A percentile compares a stretch with the other conserved stretches of the same genome.
phyloP scores from a whole-genome alignment of 345 rosid genomes.

The Camelina laxa region DNA sequence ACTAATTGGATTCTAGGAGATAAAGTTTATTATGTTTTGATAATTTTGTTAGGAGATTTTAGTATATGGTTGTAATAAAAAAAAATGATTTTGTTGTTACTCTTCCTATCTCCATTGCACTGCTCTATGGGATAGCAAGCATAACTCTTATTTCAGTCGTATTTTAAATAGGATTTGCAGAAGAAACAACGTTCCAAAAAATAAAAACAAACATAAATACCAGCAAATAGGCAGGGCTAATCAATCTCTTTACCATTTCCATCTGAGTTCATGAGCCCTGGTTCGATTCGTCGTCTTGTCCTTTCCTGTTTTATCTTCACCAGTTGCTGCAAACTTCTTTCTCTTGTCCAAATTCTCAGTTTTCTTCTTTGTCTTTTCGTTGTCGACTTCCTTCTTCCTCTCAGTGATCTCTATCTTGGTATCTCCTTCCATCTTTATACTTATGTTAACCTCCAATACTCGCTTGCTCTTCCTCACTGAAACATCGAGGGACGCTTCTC shows the following conservation, averaged over 20 bases:
- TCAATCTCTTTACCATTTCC: slow-evolving; percentile 52
- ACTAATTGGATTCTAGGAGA: slow-evolving; percentile 2
- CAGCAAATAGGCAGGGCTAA: not conserved
- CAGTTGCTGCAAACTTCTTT: slow-evolving; percentile 53
- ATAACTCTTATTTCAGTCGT: slow-evolving; percentile 16
- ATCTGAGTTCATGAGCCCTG: slow-evolving; percentile 44
- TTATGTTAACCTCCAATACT: slow-evolving; percentile 60
- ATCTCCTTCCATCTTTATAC: slow-evolving; percentile 72
- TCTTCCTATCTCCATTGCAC: slow-evolving; percentile 19
- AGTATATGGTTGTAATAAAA: slow-evolving; percentile 25
- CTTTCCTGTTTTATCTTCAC: slow-evolving; percentile 35
- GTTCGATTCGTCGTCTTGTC: slow-evolving; percentile 36
- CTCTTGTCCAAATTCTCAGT: slow-evolving; percentile 41
- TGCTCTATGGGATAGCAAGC: slow-evolving; percentile 6
- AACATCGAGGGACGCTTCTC: slow-evolving; percentile 37
- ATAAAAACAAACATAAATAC: slow-evolving; percentile 24
- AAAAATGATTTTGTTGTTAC: slow-evolving; percentile 24
- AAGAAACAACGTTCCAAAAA: not conserved
- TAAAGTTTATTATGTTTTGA: not conserved
- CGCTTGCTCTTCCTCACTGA: slow-evolving; percentile 40
- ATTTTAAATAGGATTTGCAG: slow-evolving; percentile 4
- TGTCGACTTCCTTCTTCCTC: slow-evolving; percentile 49
- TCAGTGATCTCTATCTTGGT: slow-evolving; percentile 71
- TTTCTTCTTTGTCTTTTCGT: slow-evolving; percentile 22
- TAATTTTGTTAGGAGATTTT: slow-evolving; percentile 1